Conservation (phyloP, 352 stramenopile genomes). For the Phytophthora ohioensis region DNA sequence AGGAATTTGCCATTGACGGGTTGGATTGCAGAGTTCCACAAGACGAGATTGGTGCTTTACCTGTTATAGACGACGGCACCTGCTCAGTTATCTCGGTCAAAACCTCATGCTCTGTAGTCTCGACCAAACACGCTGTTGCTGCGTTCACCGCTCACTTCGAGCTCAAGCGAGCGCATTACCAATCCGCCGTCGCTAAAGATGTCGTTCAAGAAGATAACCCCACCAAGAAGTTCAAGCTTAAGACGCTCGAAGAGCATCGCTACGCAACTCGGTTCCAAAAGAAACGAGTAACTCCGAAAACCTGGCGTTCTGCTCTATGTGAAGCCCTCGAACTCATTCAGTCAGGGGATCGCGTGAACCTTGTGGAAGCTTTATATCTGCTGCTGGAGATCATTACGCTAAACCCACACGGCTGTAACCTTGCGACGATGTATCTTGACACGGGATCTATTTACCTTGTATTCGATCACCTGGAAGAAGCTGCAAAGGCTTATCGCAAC, state of each 20-base stretch:
- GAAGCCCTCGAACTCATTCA: slow-evolving; percentile 43
- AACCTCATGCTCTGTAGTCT: slow-evolving; percentile 24
- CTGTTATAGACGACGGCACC: slow-evolving; percentile 14
- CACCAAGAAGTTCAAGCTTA: slow-evolving; percentile 40
- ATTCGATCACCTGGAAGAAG: slow-evolving; percentile 61
- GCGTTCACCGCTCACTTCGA: slow-evolving; percentile 12
- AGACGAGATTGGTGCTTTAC: slow-evolving; percentile 7
- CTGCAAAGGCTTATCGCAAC: slow-evolving; percentile 59
- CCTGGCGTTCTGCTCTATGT: slow-evolving; percentile 44
- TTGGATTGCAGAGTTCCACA: slow-evolving; percentile 21
- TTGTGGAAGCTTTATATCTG: slow-evolving; percentile 62
- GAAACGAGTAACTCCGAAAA: slow-evolving; percentile 53
- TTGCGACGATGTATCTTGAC: slow-evolving; percentile 58
- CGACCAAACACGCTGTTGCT: slow-evolving; percentile 16
- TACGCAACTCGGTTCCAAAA: slow-evolving; percentile 59
- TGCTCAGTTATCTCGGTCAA: slow-evolving; percentile 28
- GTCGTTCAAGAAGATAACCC: slow-evolving; percentile 12
- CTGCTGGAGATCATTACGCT: slow-evolving; percentile 66
- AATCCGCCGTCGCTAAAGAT: slow-evolving; percentile 24
- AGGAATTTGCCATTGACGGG: slow-evolving; percentile 28
- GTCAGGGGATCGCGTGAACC: slow-evolving; percentile 39
- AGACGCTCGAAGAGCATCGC: slow-evolving; percentile 67
- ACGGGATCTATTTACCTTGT: slow-evolving; percentile 62
- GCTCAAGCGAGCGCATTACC: slow-evolving; percentile 21
- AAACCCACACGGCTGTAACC: slow-evolving; percentile 37